phyloP scores from a whole-genome alignment of 140 eudicot genomes.

The Oenanthe javanica region DNA sequence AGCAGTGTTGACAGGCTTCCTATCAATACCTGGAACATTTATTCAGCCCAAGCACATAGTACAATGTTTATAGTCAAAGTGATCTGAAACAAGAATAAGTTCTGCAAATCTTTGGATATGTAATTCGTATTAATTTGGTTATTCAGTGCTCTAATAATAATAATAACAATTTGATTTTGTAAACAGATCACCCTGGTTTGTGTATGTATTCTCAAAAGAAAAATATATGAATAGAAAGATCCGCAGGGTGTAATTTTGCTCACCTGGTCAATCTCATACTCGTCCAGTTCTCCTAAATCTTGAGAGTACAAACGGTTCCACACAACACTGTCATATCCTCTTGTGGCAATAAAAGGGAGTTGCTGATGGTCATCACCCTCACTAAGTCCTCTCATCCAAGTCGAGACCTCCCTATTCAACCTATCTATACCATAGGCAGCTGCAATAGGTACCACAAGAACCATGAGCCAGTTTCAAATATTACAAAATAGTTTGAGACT shows the following conservation, averaged over 20 bases:
- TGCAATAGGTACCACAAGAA: constrained; percentile 27
- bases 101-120: not conserved
- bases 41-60: not conserved
- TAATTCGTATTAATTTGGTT: not conserved
- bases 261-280: constrained; percentile 63
- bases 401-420: constrained; percentile 73
- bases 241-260: constrained; percentile 9
- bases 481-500: not conserved
- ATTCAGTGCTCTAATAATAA: not conserved
- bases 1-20: not conserved
- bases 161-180: not conserved
- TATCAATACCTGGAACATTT: not conserved
- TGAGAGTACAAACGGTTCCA: constrained; percentile 96
- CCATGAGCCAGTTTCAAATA: not conserved
- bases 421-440: constrained; percentile 89
- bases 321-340: constrained; percentile 95
- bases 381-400: constrained; percentile 70
- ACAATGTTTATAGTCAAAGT: not conserved
- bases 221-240: not conserved
- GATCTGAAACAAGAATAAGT: not conserved
- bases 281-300: constrained; percentile 58
- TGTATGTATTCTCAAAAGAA: not conserved
- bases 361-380: constrained; percentile 31
- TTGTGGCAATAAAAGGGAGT: constrained; percentile 77
- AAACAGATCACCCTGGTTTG: not conserved